These are phyloP conservation scores for Candida parachauliodes DNA, from an alignment of 805 yeast species.

Conservation along the genomic window DNA sequence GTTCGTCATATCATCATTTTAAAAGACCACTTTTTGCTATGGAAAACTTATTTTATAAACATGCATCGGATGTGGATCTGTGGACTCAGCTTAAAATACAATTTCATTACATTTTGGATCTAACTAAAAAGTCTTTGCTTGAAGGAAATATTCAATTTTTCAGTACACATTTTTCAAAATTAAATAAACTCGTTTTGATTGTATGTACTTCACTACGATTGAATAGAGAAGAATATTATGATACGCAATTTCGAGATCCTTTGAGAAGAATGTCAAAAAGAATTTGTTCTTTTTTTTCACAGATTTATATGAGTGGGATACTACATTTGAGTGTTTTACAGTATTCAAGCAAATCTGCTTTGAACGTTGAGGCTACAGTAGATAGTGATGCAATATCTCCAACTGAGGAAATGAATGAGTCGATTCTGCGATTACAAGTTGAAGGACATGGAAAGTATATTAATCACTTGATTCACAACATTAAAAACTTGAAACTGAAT, in stretches of 20 bases:
- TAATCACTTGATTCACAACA: conserved; percentile 37
- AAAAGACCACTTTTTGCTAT: conserved; percentile 38
- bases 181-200: conserved; percentile 50
- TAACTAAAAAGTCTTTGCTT: conserved; percentile 48
- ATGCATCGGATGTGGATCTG: conserved; percentile 53
- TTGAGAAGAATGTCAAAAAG: conserved; percentile 50
- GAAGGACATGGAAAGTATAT: conserved; percentile 19
- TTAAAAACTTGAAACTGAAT: conserved; percentile 31
- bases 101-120: conserved; percentile 45
- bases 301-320: conserved; percentile 61
- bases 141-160: conserved; percentile 51
- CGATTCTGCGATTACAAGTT: neutral
- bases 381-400: neutral
- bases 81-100: conserved; percentile 58
- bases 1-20: conserved; percentile 39
- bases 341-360: conserved; percentile 18
- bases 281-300: conserved; percentile 54
- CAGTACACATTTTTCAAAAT: conserved; percentile 48
- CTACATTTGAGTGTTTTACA: conserved; percentile 50
- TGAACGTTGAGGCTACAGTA: neutral
- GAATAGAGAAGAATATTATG: conserved; percentile 47
- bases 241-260: conserved; percentile 43
- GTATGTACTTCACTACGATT: conserved; percentile 56
- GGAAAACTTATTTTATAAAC: conserved; percentile 50
- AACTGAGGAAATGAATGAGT: neutral